Evolutionary conservation across 371 early-diverging fungal species (phyloP).

Genomic region (Basidiobolus meristosporus): DNA sequence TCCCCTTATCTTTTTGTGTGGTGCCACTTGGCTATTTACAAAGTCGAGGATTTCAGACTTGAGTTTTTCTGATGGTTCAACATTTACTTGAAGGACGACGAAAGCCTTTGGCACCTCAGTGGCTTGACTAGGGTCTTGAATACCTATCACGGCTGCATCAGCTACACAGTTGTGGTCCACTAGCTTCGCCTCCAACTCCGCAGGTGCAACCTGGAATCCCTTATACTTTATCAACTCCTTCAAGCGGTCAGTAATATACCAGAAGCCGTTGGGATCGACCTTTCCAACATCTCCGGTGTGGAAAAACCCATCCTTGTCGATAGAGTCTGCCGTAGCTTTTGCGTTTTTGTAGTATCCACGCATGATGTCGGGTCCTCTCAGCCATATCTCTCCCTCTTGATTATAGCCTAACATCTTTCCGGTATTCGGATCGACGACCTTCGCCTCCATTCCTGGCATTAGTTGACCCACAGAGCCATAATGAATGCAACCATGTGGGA

Average conservation of each 20-base stretch:
- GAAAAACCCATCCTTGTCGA: slow-evolving; percentile 41
- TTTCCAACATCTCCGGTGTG: no score
- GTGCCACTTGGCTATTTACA: slow-evolving; percentile 35
- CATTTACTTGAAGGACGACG: slow-evolving; percentile 35
- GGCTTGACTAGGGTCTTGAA: slow-evolving; percentile 28
- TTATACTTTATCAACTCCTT: slow-evolving; percentile 49
- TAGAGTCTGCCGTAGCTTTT: slow-evolving; percentile 43
- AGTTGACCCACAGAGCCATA: slow-evolving; percentile 4
- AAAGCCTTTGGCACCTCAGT: slow-evolving; percentile 76
- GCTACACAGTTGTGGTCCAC: slow-evolving; percentile 40
- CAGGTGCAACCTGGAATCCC: slow-evolving; percentile 59
- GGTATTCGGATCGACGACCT: slow-evolving; percentile 9
- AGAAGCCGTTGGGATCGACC: slow-evolving; percentile 27
- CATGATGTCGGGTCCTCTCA: slow-evolving; percentile 13
- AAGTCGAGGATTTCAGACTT: slow-evolving; percentile 24
- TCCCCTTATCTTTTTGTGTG: slow-evolving; percentile 60
- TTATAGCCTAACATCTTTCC: not conserved
- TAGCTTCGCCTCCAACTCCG: slow-evolving; percentile 68
- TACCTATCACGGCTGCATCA: slow-evolving; percentile 58
- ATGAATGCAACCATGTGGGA: not conserved
- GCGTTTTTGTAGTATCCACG: slow-evolving; percentile 42
- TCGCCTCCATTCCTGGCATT: slow-evolving; percentile 8
- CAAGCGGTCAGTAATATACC: slow-evolving; percentile 28
- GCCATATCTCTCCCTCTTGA: slow-evolving; percentile 1
- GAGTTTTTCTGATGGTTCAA: no score